Evolutionary conservation across 176 grass and related monocot genomes (phyloP), one percentile per base, ranked within the genome.

Genomic region (Coix lacrymajobi): DNA sequence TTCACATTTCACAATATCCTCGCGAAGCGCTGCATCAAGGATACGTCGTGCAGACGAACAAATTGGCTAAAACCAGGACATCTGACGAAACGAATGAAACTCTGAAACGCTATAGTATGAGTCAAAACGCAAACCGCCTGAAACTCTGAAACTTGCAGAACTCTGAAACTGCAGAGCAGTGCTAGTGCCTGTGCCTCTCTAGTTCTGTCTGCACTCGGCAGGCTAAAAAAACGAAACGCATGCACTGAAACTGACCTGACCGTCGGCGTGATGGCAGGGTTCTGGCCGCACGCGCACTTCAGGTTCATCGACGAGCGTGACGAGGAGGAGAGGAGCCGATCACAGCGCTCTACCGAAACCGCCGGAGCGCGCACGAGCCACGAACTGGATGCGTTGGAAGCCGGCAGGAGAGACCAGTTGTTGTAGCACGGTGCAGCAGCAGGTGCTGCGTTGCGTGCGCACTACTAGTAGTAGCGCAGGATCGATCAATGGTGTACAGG

Each of bases 201-300:
- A n/a, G n/a, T n/a, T n/a, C n/a, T n/a, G n/a, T n/a, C n/a, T n/a
- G n/a, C n/a, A n/a, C n/a, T n/a, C n/a, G n/a, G n/a, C n/a, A n/a
- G n/a, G n/a, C n/a, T n/a, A n/a, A n/a, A n/a, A n/a, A 73, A 52
- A 36, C 2, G 2, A 29, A 54, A 71, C 45, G 11, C 12, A 1
- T 48, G 43, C 15, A 1, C 37, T 54, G n/a, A n/a, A n/a, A n/a
- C n/a, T n/a, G 0, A 78, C 8, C 43, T 46, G 1, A 78, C 74
- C 14, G 5, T 37, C 31, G 1, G 29, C 39, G 0, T 15, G 26
- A 72, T 65, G 65, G 17, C 61, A 89, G 83, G 88, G 33, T 73
- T 72, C 6, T 86, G 83, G 88, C 88, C 88, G 44, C 83, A 86
- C 57, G 88, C 73, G 12, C 78, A 82, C 79, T 82, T 78, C 16